These are phyloP conservation scores for Yarrowia osloensis DNA, from an alignment of 805 yeast genomes.

Conservation along the genomic window DNA sequence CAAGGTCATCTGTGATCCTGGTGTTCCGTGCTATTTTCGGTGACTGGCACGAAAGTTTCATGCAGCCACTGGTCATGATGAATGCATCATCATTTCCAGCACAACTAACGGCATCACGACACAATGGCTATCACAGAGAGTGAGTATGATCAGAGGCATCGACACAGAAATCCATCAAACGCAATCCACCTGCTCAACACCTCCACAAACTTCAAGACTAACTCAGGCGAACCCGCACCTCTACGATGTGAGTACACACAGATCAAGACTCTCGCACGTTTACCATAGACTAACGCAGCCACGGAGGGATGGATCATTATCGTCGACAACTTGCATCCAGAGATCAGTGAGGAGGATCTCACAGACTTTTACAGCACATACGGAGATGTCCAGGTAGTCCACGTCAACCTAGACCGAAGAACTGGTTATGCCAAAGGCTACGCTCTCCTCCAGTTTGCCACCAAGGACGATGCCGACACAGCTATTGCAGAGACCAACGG, in stretches of 20 bases:
- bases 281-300: constrained; percentile 37
- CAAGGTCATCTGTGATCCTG: too few species aligned
- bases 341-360: constrained; percentile 50
- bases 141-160: background rate
- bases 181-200: too few species aligned
- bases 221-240: constrained; percentile 17
- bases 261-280: background rate
- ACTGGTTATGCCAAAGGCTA: constrained; percentile 50
- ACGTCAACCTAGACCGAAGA: constrained; percentile 48
- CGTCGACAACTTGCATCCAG: constrained; percentile 49
- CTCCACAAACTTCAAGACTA: background rate
- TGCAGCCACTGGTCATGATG: background rate
- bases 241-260: constrained; percentile 6
- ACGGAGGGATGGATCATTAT: constrained; percentile 50
- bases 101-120: background rate
- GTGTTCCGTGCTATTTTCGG: too few species aligned
- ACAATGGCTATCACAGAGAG: constrained; percentile 1
- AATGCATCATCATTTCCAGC: background rate
- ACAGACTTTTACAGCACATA: constrained; percentile 48
- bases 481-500: constrained; percentile 43
- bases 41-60: constrained; percentile 16
- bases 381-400: constrained; percentile 46
- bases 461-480: constrained; percentile 42
- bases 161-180: background rate
- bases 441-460: constrained; percentile 46